These are phyloP conservation scores for Exserohilum rostratum DNA, from an alignment of 2,329 filamentous ascomycete species.

Conservation along the genomic window DNA sequence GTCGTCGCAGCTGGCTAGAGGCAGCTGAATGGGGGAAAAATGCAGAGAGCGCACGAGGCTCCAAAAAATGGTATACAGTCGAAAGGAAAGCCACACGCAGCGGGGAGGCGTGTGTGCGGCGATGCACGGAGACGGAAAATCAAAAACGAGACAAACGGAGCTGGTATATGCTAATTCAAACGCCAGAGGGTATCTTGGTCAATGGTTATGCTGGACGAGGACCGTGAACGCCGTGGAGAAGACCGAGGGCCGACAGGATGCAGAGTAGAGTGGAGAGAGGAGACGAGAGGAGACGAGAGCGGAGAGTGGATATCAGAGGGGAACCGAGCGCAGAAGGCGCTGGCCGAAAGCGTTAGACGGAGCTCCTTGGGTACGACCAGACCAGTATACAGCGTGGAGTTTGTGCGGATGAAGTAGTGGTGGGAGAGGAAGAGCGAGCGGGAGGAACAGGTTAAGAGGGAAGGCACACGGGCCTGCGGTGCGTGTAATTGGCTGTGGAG, in stretches of 20 bases:
- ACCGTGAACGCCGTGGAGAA: constrained; percentile 48
- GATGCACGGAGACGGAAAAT: constrained; percentile 25
- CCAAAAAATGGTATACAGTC: constrained; percentile 16
- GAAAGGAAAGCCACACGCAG: constrained; percentile 23
- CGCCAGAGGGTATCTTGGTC: constrained; percentile 45
- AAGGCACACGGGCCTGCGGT: constrained; percentile 20
- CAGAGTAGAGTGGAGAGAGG: constrained; percentile 18
- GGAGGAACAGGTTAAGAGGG: constrained; percentile 35
- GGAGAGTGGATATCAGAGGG: constrained; percentile 30
- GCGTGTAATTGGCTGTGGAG: constrained; percentile 27
- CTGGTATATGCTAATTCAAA: constrained; percentile 28
- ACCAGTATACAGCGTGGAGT: constrained; percentile 31
- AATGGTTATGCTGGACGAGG: constrained; percentile 38
- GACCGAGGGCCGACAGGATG: constrained; percentile 39
- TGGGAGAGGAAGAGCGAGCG: constrained; percentile 32
- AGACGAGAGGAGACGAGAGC: constrained; percentile 36
- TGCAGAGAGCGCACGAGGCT: constrained; percentile 17
- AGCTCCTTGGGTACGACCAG: constrained; percentile 46
- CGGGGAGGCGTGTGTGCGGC: constrained; percentile 22
- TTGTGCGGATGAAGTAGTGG: constrained; percentile 35
- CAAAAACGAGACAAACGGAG: constrained; percentile 3
- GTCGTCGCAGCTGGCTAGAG: constrained; percentile 40
- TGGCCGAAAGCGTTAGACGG: constrained; percentile 49
- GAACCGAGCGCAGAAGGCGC: constrained; percentile 50
- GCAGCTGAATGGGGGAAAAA: constrained; percentile 26